Evolutionary conservation across 768 basidiomycete genomes (phyloP).

Genomic region (Hericium erinaceus): DNA sequence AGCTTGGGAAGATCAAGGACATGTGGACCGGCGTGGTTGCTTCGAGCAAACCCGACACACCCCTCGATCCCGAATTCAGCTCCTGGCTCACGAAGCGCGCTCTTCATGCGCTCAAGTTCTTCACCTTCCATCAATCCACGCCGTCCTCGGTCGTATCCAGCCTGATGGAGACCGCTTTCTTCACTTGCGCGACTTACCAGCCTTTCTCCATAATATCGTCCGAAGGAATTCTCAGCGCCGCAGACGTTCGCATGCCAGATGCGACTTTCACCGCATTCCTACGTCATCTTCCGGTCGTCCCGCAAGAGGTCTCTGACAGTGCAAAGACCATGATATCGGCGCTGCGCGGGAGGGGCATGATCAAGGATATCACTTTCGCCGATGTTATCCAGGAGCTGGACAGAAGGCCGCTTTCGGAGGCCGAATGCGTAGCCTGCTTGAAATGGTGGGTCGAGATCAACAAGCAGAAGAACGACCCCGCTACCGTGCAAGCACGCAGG

Average conservation of each 20-base stretch:
- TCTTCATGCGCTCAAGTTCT: constrained; percentile 79
- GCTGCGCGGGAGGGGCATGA: constrained; percentile 52
- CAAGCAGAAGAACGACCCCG: constrained; percentile 24
- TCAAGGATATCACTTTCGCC: constrained; percentile 66
- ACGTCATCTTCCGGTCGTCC: constrained; percentile 66
- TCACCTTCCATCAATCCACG: constrained; percentile 82
- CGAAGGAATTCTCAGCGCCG: constrained; percentile 56
- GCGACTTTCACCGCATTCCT: constrained; percentile 64
- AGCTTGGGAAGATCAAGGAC: constrained; percentile 52
- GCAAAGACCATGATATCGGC: constrained; percentile 52
- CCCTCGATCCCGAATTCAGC: constrained; percentile 32
- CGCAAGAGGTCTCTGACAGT: constrained; percentile 45
- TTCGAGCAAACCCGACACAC: constrained; percentile 15
- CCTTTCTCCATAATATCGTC: constrained; percentile 69
- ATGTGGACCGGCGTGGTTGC: constrained; percentile 47
- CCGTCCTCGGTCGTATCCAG: constrained; percentile 73
- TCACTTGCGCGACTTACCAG: constrained; percentile 41
- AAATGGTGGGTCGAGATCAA: constrained; percentile 72
- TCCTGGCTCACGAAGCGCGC: constrained; percentile 48
- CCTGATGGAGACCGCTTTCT: constrained; percentile 71
- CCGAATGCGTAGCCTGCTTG: constrained; percentile 74
- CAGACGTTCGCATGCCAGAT: constrained; percentile 67
- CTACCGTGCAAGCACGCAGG: constrained; percentile 37
- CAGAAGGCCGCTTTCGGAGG: constrained; percentile 54
- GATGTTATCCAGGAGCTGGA: constrained; percentile 80